Conservation (phyloP, 78 protist species). For the Isochrysis galbana region DNA sequence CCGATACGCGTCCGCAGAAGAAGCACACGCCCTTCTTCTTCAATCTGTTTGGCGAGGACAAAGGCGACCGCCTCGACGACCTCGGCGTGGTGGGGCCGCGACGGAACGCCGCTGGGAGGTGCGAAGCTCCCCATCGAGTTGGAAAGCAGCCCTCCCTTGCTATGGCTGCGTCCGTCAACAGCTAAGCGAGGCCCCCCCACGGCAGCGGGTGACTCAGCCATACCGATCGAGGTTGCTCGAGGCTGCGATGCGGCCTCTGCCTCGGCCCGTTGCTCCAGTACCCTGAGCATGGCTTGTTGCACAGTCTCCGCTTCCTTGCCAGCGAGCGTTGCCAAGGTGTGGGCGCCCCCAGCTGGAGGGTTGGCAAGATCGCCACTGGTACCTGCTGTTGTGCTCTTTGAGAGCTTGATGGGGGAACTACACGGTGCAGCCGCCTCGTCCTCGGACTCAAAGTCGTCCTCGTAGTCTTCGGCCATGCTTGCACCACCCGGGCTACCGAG, state of each 20-base stretch:
- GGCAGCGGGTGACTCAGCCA: not conserved
- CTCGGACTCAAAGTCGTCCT: not conserved
- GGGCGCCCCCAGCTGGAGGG: too few species aligned
- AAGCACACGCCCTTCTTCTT: too few species aligned
- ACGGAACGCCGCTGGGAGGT: not conserved
- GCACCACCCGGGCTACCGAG: not conserved
- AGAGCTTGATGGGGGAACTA: too few species aligned
- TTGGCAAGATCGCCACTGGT: too few species aligned
- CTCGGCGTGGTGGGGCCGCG: not conserved
- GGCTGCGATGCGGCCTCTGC: not conserved
- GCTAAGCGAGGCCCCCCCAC: not conserved
- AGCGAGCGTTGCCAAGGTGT: too few species aligned
- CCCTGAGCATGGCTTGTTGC: not conserved
- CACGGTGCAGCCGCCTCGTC: too few species aligned
- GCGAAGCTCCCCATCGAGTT: not conserved
- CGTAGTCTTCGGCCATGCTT: not conserved
- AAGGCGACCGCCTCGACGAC: not conserved
- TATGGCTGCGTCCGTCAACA: not conserved
- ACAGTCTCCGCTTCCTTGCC: not conserved
- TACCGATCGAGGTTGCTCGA: not conserved
- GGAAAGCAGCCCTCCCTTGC: not conserved
- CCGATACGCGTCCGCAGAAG: too few species aligned
- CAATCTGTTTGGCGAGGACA: not conserved
- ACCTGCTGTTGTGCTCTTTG: too few species aligned
- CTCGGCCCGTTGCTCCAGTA: not conserved